Evolutionary conservation across 208 protist genomes (phyloP), one percentile per base, ranked within the genome.

Genomic region (Trypanosomatidae sp.): DNA sequence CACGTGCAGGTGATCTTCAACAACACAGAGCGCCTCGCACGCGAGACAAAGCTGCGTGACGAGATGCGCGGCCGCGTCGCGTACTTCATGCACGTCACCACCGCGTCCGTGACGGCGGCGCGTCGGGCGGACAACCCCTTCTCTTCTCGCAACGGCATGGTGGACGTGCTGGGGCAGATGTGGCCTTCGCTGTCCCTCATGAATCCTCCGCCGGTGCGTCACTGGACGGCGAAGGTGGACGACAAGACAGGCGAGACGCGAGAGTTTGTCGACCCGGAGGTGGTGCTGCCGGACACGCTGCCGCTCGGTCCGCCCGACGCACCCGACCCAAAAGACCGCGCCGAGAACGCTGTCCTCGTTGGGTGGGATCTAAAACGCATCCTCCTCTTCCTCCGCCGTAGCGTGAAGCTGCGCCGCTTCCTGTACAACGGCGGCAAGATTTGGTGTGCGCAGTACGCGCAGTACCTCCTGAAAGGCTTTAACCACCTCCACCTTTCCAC

Each of bases 391-490:
- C 85, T 97, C 5, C 92, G 90, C 41, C 66, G 83, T 3, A 94
- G 88, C 55, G 66, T 67, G 66, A 82, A 68, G 71, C 74, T 97
- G 53, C 82, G 79, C 19, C 60, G 81, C 36, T 95, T 97, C 71
- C 72, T 97, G 50, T 78, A 74, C 74, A 94, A 92, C 66, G 92
- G 92, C 7, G 92, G 90, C 41, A 79, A 85, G 46, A 85, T 97
- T 28, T 98, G 95, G 93, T 97, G 93, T 72, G 90, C 91, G 55
- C 94, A 97, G 83, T 97, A 97, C 79, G 93, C 93, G 3, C 91
- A 98, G 88, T 98, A 97, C 83, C 83, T 98, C 12, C 72, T 97
- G 52, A 87, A 87, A 43, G 94, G 94, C 19, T 96, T 95, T 73
- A 94, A 94, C 70, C 82, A 95, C 81, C 62, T 87, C 44, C 86